Conservation (phyloP, 306 rosid genomes). For the Macrotyloma uniflorum region DNA sequence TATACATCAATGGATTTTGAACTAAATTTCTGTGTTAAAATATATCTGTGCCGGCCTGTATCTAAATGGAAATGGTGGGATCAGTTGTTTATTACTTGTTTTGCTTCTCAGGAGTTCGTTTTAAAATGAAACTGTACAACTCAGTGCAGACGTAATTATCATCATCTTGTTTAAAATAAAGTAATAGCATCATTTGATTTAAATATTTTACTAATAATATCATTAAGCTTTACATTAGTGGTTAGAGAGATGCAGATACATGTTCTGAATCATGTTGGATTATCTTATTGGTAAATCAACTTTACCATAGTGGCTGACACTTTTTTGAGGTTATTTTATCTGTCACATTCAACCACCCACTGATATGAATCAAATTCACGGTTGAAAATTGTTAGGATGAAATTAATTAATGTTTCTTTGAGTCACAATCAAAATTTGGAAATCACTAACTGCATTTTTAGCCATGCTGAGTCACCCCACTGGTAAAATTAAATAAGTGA, state of each 20-base stretch:
- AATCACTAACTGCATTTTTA: constrained; percentile 8
- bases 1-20: not conserved
- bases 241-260: not conserved
- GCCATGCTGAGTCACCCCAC: constrained; percentile 27
- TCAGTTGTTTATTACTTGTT: too few relatives aligned
- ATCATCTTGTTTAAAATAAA: not conserved
- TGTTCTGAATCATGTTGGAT: not conserved
- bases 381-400: not conserved
- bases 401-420: constrained; percentile 11
- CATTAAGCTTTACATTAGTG: constrained; percentile 23
- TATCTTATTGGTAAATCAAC: not conserved
- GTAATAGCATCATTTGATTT: not conserved
- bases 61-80: not conserved
- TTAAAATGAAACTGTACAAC: not conserved
- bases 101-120: not conserved
- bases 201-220: constrained; percentile 10
- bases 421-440: constrained; percentile 5
- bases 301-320: constrained; percentile 16
- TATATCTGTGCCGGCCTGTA: not conserved
- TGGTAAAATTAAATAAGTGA: not conserved
- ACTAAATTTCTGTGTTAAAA: not conserved
- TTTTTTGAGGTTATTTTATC: constrained; percentile 15
- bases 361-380: constrained; percentile 9
- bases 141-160: not conserved
- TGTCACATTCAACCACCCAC: not conserved